Base-by-base conservation (phyloP, 1,139 yeast genomes). In the Starmera stellimalicola region DNA sequence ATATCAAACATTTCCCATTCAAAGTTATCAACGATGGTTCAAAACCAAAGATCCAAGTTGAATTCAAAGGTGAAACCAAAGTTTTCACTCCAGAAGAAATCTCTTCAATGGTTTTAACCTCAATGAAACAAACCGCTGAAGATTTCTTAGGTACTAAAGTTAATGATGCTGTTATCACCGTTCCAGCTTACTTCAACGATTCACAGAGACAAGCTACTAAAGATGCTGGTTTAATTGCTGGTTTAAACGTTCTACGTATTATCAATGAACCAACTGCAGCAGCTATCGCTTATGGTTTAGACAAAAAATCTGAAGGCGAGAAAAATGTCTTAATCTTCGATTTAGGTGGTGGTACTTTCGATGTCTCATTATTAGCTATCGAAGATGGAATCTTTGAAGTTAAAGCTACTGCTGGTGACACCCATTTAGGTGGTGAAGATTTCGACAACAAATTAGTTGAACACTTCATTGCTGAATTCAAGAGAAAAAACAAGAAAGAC, bases 221-320 rank as follows among this genome's bases (percentile, higher is more conserved):
- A 76, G 95, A 84, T 65, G 95, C 95, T 54, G 95, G 95, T 77
- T 79, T 88, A 68, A 85, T 85, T 70, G 82, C 95, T 54, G 95
- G 95, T 62, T 77, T 85, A 62, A 82, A 85, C 77, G 95, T 85
- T 58, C 73, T 85, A 68, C 81, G 95, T 70, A 85, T 85, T 68
- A 85, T 85, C 62, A 85, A 85, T 80, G 95, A 85, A 73, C 95
- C 95, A 60, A 85, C 95, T 51, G 95, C 95, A 50, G 95, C 95
- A 58, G 95, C 95, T 57, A 83, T 85, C 70, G 95, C 95, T 58
- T 85, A 85, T 77, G 95, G 95, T 77, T 78, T 85, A 59, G 95
- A 88, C 70, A 87, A 29, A 74, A 70, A 77, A 70, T 2, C 73
- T 51, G 81, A 73, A 50, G 75, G 77, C 58, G 95, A 85, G 72